A percentile compares a stretch with the other conserved stretches of the same genome.
phyloP scores from a whole-genome alignment of 495 filamentous ascomycete genomes.

The Trichoderma asperelloides region DNA sequence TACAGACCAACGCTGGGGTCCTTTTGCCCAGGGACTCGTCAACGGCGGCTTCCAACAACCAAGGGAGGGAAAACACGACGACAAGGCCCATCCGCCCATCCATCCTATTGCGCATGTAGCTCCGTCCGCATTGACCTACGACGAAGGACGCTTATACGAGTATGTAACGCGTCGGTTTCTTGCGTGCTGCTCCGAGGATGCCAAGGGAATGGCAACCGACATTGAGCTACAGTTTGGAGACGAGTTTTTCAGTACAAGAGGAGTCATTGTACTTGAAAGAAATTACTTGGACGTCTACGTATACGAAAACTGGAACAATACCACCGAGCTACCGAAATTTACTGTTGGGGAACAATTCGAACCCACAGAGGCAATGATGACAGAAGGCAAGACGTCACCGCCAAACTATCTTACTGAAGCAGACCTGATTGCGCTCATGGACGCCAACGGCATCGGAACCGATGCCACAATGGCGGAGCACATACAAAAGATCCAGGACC shows the following conservation, averaged over 20 bases:
- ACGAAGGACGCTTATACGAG: slow-evolving; percentile 77
- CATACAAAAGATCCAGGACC: slow-evolving; percentile 86
- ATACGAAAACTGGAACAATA: slow-evolving; percentile 93
- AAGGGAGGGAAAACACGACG: slow-evolving; percentile 75
- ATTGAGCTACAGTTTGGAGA: slow-evolving; percentile 80
- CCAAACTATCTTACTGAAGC: slow-evolving; percentile 89
- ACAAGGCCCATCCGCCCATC: slow-evolving; percentile 94
- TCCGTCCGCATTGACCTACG: slow-evolving; percentile 49
- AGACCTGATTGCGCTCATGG: slow-evolving; percentile 96
- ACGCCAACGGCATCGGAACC: slow-evolving; percentile 95
- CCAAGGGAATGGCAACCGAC: slow-evolving; percentile 72
- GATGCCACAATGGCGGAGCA: slow-evolving; percentile 99
- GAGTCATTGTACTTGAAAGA: slow-evolving; percentile 74
- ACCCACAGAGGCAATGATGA: slow-evolving; percentile 81
- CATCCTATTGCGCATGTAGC: slow-evolving; percentile 80
- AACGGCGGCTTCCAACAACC: slow-evolving; percentile 75
- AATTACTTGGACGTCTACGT: slow-evolving; percentile 95
- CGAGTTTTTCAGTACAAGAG: slow-evolving; percentile 70
- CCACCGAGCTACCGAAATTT: slow-evolving; percentile 71
- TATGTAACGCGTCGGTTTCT: slow-evolving; percentile 91
- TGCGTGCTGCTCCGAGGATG: slow-evolving; percentile 93
- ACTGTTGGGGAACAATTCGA: slow-evolving; percentile 69
- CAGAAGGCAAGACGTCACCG: slow-evolving; percentile 74
- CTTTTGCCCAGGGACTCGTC: slow-evolving; percentile 70
- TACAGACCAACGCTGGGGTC: slow-evolving; percentile 65